phyloP scores from a whole-genome alignment of 2,329 filamentous ascomycete species.

The Hypoxylon sp. region DNA sequence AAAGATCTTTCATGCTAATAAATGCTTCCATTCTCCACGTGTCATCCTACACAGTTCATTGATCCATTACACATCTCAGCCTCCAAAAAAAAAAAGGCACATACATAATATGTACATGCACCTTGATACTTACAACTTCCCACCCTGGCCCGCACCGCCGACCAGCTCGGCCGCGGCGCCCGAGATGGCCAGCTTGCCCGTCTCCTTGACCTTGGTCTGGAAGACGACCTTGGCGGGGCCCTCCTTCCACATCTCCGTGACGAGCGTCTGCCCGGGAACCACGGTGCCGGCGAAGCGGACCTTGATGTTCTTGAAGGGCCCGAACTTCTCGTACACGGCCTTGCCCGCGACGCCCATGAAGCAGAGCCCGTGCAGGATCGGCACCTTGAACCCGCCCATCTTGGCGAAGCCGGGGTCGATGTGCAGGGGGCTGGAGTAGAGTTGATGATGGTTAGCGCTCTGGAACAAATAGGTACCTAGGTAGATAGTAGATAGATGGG shows the following conservation, averaged over 20 bases:
- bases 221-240: slow-evolving; percentile 74
- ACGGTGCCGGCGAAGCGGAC: slow-evolving; percentile 89
- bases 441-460: too few species aligned
- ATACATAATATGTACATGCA: neutral
- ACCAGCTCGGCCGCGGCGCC: slow-evolving; percentile 82
- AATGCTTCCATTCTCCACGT: too few species aligned
- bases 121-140: slow-evolving; percentile 47
- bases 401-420: slow-evolving; percentile 94
- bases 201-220: slow-evolving; percentile 90
- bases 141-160: slow-evolving; percentile 42
- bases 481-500: neutral
- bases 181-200: slow-evolving; percentile 85
- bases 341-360: slow-evolving; percentile 92
- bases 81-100: too few species aligned
- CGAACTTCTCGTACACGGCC: slow-evolving; percentile 85
- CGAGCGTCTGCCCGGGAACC: slow-evolving; percentile 85
- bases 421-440: slow-evolving; percentile 76
- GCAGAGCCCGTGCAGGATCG: slow-evolving; percentile 97
- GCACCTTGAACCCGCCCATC: slow-evolving; percentile 91
- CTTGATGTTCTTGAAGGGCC: slow-evolving; percentile 89
- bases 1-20: too few species aligned
- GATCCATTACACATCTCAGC: too few species aligned
- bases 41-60: too few species aligned
- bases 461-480: too few species aligned
- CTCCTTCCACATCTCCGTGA: slow-evolving; percentile 96